Base-by-base conservation (phyloP, 805 yeast genomes). In the Jamesozyma piceae region DNA sequence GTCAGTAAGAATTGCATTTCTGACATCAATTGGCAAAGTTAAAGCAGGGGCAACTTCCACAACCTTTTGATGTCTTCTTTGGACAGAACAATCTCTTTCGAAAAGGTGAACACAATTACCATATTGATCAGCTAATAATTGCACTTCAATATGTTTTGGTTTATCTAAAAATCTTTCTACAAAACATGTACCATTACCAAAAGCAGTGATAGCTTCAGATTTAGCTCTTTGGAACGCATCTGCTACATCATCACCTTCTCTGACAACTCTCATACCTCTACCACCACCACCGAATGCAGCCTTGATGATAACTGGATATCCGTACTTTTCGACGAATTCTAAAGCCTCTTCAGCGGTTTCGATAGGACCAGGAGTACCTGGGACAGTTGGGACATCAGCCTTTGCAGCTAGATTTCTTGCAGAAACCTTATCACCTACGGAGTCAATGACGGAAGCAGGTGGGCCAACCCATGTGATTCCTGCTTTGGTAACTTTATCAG, bases 211-310 rank as follows among this genome's bases (percentile, higher is more conserved):
- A 47, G 97, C 97, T 72, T 90, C 98, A 36, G 95, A 83, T 26
- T 82, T 78, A 29, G 97, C 97, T 68, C 98, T 82, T 57, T 73
- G 68, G 71, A 92, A 90, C 30, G 97, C 97, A 63, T 90, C 97
- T 37, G 63, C 81, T 46, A 90, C 77, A 64, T 81, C 86, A 55
- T 92, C 98, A 56, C 96, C 97, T 66, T 90, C 96, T 59, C 94
- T 75, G 36, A 90, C 98, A 40, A 90, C 98, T 71, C 98, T 81
- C 97, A 90, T 92, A 76, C 98, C 98, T 69, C 97, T 80, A 62
- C 98, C 98, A 74, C 98, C 98, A 69, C 98, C 98, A 64, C 98
- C 98, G 60, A 84, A 92, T 31, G 98, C 98, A 37, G 98, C 98
- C 69, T 90, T 90, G 68, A 90, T 88, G 67, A 90, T 90, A 38